phyloP scores from a whole-genome alignment of 495 filamentous ascomycete species.

The Oleoguttula mirabilis region DNA sequence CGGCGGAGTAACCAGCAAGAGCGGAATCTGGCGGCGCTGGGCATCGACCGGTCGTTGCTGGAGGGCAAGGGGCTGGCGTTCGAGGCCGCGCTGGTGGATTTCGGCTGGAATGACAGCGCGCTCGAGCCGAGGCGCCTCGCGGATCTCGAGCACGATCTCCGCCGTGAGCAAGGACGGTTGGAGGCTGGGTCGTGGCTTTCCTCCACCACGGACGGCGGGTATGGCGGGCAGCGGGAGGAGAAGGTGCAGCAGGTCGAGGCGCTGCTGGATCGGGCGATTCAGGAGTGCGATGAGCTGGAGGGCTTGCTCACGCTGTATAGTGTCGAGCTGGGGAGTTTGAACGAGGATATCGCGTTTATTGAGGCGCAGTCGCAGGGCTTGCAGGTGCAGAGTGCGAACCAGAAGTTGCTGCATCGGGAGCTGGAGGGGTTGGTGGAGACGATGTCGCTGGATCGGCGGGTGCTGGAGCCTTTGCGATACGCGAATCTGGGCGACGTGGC shows the following conservation, averaged over 20 bases:
- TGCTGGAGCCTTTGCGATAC: constrained; percentile 60
- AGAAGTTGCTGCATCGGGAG: constrained; percentile 84
- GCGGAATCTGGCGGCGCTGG: constrained; percentile 66
- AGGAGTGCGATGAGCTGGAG: constrained; percentile 91
- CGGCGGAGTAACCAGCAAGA: constrained; percentile 60
- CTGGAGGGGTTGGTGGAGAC: constrained; percentile 69
- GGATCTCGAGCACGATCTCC: constrained; percentile 67
- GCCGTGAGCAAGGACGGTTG: constrained; percentile 74
- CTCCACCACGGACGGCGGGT: constrained; percentile 37
- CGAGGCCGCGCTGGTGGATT: constrained; percentile 68
- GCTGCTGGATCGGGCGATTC: constrained; percentile 75
- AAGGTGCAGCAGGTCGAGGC: constrained; percentile 68
- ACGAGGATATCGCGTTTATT: constrained; percentile 91
- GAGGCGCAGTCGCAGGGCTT: constrained; percentile 94
- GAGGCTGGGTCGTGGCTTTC: constrained; percentile 83
- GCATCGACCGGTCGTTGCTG: constrained; percentile 57
- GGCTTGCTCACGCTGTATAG: constrained; percentile 85
- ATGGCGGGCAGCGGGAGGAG: constrained; percentile 83
- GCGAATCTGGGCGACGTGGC: constrained; percentile 58
- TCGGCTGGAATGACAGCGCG: constrained; percentile 76
- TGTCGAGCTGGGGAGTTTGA: constrained; percentile 83
- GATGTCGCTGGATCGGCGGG: constrained; percentile 66
- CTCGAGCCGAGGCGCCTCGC: constrained; percentile 63
- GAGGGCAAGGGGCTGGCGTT: constrained; percentile 60
- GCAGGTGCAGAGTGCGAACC: constrained; percentile 93